Evolutionary conservation across 768 basidiomycete genomes (phyloP), one percentile per base, ranked within the genome.

Genomic region (Leccinum obscurum): DNA sequence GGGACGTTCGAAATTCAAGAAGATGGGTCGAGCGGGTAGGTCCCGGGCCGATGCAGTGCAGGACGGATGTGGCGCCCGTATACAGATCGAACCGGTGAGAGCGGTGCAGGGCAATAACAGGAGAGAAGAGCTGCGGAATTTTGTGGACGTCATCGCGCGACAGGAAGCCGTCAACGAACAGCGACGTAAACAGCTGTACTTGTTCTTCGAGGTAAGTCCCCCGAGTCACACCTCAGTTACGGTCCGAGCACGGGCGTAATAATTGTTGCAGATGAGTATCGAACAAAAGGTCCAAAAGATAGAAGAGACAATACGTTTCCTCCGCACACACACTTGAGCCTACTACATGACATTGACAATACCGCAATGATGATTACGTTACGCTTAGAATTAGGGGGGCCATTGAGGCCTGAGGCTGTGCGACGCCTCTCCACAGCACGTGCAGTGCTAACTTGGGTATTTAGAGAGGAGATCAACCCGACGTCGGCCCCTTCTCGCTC

Each of bases 221-320:
- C 52, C 10, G 2, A 32, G n/a, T 35, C 17, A 15, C 17, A 15
- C 10, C n/a, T 48, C n/a, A n/a, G 20, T 13, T 9, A 39, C 17
- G 24, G 17, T 15, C 32, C 20, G 41, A 8, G 17, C 5, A 24
- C 35, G 35, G 35, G 35, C 13, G 14, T n/a, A 41, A n/a, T 46
- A 11, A 20, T 46, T 46, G 63, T 60, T 15, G n/a, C 58, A 86
- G 86, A 80, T 87, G 78, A 70, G 83, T 3, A 81, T 85, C 3
- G 73, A 85, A 28, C 76, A 83, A 46, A 85, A 86, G 63, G 64
- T 86, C 1, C 64, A 75, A 57, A 79, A 79, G 60, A 87, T 86
- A 26, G 67, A 80, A 53, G 81, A 82, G 62, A 72, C 81, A 7
- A 78, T 85, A 60, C 74, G 72, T 35, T 73, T 71, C 55, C 70